phyloP scores from a whole-genome alignment of 2,329 filamentous ascomycete species.

The Colletotrichum eremochloae region DNA sequence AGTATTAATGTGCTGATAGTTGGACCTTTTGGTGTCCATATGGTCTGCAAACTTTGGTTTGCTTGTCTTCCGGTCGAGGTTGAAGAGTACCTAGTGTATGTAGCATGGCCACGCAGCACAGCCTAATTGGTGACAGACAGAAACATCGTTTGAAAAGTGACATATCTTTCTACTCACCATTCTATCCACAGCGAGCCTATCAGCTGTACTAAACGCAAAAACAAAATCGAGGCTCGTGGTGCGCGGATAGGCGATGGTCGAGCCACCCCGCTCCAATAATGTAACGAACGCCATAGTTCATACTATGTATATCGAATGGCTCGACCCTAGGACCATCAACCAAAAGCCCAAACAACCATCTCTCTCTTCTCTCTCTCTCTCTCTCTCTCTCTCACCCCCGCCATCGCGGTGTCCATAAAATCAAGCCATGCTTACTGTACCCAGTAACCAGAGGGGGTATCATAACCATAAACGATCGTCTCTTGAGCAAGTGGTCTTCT shows the following conservation, averaged over 20 bases:
- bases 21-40: background rate
- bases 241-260: background rate
- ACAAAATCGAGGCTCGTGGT: background rate
- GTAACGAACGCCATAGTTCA: background rate
- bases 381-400: background rate
- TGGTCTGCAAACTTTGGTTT: too few species aligned
- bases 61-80: background rate
- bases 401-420: slow-evolving; percentile 1
- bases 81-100: background rate
- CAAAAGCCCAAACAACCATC: background rate
- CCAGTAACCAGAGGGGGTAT: slow-evolving; percentile 39
- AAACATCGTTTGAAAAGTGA: too few species aligned
- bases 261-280: background rate
- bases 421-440: background rate
- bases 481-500: slow-evolving; percentile 1
- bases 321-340: background rate
- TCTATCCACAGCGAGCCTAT: too few species aligned
- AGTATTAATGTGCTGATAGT: background rate
- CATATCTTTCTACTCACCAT: too few species aligned
- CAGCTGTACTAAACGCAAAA: background rate
- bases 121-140: too few species aligned
- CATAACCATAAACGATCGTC: slow-evolving; percentile 37
- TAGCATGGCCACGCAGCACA: background rate
- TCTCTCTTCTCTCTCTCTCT: too few species aligned
- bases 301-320: background rate